Conservation (phyloP, 345 rosid genomes). For the Triadica sebifera region DNA sequence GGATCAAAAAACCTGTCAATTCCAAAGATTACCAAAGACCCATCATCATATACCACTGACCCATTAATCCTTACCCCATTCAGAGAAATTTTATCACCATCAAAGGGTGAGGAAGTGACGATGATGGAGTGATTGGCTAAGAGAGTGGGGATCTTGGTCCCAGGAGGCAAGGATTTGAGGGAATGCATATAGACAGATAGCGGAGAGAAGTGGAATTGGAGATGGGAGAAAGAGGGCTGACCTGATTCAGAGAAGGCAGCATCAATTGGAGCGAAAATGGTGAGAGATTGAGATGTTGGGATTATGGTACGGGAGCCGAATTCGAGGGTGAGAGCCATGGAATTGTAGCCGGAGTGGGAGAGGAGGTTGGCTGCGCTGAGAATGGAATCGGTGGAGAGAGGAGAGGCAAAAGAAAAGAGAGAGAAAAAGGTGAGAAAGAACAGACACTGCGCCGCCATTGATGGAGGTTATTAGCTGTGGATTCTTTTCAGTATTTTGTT, state of each 20-base stretch:
- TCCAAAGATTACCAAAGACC: conserved; percentile 29
- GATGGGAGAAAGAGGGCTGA: conserved; percentile 40
- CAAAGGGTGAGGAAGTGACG: conserved; percentile 23
- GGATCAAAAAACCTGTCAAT: conserved; percentile 32
- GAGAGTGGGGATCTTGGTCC: conserved; percentile 38
- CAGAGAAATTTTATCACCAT: conserved; percentile 2
- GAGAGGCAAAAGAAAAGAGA: conserved; percentile 9
- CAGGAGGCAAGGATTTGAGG: conserved; percentile 28
- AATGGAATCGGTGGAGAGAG: conserved; percentile 20
- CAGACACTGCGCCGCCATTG: conserved; percentile 29
- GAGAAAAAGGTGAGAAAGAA: conserved; percentile 10
- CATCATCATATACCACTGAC: conserved; percentile 24
- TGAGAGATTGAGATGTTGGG: conserved; percentile 25
- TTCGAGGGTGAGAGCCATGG: conserved; percentile 39
- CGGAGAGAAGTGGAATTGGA: conserved; percentile 39
- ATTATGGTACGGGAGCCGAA: conserved; percentile 18
- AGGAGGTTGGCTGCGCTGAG: conserved; percentile 24
- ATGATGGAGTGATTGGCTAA: conserved; percentile 23
- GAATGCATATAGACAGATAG: conserved; percentile 9
- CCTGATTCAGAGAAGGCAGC: conserved; percentile 26
- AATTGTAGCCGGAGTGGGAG: conserved; percentile 21
- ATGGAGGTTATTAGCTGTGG: conserved; percentile 2
- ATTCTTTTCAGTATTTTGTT: not conserved
- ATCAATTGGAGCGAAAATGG: conserved; percentile 42
- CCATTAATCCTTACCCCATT: conserved; percentile 29